Evolutionary conservation across 768 basidiomycete genomes (phyloP).

Genomic region (Rhizopogon rudus): DNA sequence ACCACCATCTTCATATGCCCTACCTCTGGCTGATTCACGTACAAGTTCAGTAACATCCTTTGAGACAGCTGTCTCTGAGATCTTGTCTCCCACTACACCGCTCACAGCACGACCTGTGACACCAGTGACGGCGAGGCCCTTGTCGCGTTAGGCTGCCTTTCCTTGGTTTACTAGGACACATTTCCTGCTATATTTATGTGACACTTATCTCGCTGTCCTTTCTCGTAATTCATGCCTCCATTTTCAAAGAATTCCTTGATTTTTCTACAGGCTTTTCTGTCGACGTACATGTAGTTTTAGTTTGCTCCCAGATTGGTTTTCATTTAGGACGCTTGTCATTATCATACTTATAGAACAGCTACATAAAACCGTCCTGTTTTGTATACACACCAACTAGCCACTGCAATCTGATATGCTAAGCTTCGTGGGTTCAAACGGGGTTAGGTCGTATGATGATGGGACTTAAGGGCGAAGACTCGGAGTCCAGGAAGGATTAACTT

Average conservation of each 20-base stretch:
- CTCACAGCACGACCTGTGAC: constrained; percentile 12
- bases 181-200: neutral
- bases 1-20: neutral
- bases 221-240: neutral
- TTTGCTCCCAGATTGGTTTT: neutral
- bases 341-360: neutral
- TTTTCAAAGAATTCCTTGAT: too few relatives aligned
- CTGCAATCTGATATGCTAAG: neutral
- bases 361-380: too few relatives aligned
- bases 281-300: neutral
- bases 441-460: too few relatives aligned
- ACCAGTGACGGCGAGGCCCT: constrained; percentile 14
- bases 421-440: neutral
- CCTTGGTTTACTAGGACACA: neutral
- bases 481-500: too few relatives aligned
- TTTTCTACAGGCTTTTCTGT: neutral
- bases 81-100: neutral
- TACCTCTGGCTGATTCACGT: constrained; percentile 7
- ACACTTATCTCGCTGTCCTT: neutral
- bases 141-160: neutral
- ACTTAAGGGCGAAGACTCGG: too few relatives aligned
- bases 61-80: constrained; percentile 5
- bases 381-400: neutral
- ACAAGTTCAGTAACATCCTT: constrained; percentile 12
- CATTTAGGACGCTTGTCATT: neutral